Base-by-base conservation (phyloP, 768 basidiomycete genomes). In the Pleurotus tuber-regium region DNA sequence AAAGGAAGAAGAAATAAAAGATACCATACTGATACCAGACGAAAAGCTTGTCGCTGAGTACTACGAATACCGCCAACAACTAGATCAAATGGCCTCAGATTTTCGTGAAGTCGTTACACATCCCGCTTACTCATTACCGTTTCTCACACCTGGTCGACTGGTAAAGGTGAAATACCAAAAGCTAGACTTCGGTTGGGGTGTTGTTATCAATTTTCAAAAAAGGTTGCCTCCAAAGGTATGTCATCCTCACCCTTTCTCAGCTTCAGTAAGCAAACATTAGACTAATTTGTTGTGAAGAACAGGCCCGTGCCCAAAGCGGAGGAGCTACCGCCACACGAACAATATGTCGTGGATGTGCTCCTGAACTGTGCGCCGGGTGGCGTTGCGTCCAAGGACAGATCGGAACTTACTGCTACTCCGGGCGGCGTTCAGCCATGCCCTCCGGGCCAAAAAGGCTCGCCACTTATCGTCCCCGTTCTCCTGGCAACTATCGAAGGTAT, bases 151-250 rank as follows among this genome's bases (percentile, higher is more conserved):
- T 18, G 97, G 97, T 25, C 85, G 97, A 3, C 75, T 98, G n/a
- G 89, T 98, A 42, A 89, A 89, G 62, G 80, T 99, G 59, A 89
- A 89, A 63, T 80, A 97, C 64, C 82, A 86, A 56, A 86, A 88
- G 31, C 71, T 86, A 11, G 89, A 99, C 68, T 98, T 96, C 66
- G 96, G 96, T 8, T 98, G 97, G 97, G 96, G 96, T 31, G 82
- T 93, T 36, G 82, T 98, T 46, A 80, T 98, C 62, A 95, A 93
- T 64, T 98, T 85, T 62, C 86, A 90, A 64, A 97, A 97, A 67
- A 83, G 94, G 0, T 59, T 85, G 18, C 82, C 85, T n/a, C 79
- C 88, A 12, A 96, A 93, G 74, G 92, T 86, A 55, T 19, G 71
- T 59, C 19, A 38, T 29, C 24, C 21, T 6, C 21, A 3, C 18